Evolutionary conservation across 2,329 filamentous ascomycete species (phyloP).

Genomic region (Chaetomiaceae sp.): DNA sequence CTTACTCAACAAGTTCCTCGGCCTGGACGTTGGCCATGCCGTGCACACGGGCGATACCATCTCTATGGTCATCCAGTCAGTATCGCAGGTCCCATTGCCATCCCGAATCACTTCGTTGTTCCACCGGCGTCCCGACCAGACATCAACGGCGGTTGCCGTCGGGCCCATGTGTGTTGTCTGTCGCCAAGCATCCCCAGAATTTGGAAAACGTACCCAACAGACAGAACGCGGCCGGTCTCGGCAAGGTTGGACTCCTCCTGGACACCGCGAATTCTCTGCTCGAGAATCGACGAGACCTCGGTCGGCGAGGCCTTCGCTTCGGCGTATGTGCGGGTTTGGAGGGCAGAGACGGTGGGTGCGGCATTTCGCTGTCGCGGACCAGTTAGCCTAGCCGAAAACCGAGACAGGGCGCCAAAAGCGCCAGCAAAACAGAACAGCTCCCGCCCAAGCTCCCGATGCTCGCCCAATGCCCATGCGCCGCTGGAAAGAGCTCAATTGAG

Average conservation of each 20-base stretch:
- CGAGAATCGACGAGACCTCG: conserved; percentile 98
- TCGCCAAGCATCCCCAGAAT: conserved; percentile 20
- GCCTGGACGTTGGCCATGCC: conserved; percentile 99
- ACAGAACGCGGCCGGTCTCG: conserved; percentile 98
- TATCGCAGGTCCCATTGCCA: conserved; percentile 26
- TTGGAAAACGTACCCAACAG: conserved; percentile 78
- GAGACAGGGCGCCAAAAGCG: conserved; percentile 21
- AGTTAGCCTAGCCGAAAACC: conserved; percentile 30
- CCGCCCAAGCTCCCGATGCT: conserved; percentile 37
- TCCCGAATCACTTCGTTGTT: neutral
- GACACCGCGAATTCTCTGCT: conserved; percentile 98
- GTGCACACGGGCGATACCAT: conserved; percentile 99
- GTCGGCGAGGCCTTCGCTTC: conserved; percentile 94
- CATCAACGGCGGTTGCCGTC: neutral
- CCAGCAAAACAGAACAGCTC: conserved; percentile 32
- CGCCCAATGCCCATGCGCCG: conserved; percentile 28
- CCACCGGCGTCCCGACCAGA: neutral
- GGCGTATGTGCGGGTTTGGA: conserved; percentile 81
- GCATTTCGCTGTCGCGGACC: conserved; percentile 72
- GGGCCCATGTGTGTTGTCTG: conserved; percentile 6
- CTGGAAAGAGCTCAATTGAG: conserved; percentile 39
- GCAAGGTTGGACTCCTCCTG: conserved; percentile 94
- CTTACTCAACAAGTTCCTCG: conserved; percentile 99
- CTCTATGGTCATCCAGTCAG: conserved; percentile 55
- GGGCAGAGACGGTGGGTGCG: conserved; percentile 67